A percentile compares a stretch with the other conserved stretches of the same genome.
Evolutionary conservation across 1,284 basidiomycete species (phyloP).

Genomic region (Wallemia mellicola): DNA sequence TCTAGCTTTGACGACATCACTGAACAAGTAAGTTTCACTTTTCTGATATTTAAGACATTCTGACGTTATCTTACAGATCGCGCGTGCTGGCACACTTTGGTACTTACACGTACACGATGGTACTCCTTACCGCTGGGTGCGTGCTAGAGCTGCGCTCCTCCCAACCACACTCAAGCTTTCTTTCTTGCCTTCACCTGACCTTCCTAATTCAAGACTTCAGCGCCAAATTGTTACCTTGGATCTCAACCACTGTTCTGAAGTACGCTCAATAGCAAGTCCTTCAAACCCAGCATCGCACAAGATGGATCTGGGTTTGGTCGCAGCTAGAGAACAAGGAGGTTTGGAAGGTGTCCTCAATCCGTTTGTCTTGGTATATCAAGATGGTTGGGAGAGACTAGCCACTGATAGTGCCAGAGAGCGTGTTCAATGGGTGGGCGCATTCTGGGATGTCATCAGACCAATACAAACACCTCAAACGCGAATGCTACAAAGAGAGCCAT

Average conservation of each 20-base stretch:
- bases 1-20: neutral
- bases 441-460: conserved; percentile 23
- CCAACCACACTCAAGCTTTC: conserved; percentile 44
- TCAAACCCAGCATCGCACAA: conserved; percentile 33
- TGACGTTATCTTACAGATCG: conserved; percentile 23
- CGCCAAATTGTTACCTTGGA: conserved; percentile 39
- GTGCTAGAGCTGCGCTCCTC: conserved; percentile 52
- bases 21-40: neutral
- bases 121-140: conserved; percentile 49
- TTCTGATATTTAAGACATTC: neutral
- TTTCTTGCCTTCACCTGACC: conserved; percentile 35
- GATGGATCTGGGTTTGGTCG: conserved; percentile 54
- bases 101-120: conserved; percentile 60
- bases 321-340: conserved; percentile 31
- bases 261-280: conserved; percentile 44
- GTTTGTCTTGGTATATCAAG: conserved; percentile 57
- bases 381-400: conserved; percentile 53
- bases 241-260: conserved; percentile 47
- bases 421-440: conserved; percentile 55
- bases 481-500: neutral
- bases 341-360: conserved; percentile 43
- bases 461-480: neutral
- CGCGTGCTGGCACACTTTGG: conserved; percentile 51
- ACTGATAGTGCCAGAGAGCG: conserved; percentile 52
- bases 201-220: neutral